phyloP scores from a whole-genome alignment of 352 stramenopile genomes.

The Phytopythium cucurbitacearum region DNA sequence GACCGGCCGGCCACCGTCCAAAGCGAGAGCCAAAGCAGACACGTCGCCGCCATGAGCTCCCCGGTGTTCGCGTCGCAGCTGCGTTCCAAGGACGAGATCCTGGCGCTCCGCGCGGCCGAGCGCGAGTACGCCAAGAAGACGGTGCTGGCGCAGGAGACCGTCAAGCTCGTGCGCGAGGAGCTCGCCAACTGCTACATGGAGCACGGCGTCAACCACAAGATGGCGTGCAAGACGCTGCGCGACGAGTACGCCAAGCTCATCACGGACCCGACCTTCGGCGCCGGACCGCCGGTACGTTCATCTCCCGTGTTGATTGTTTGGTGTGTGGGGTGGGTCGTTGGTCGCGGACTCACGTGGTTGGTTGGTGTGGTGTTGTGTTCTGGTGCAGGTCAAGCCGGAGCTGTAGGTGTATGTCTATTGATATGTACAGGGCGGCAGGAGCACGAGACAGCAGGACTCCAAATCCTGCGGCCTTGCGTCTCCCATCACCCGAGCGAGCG shows the following conservation, averaged over 20 bases:
- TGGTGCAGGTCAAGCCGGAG: slow-evolving; percentile 13
- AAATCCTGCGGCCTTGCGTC: no score
- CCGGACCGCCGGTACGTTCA: slow-evolving; percentile 52
- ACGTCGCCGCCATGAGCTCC: slow-evolving; percentile 4
- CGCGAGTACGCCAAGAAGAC: slow-evolving; percentile 69
- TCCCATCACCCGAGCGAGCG: slow-evolving; percentile 9
- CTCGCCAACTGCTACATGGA: slow-evolving; percentile 86
- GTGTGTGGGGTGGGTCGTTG: not conserved
- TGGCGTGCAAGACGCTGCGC: slow-evolving; percentile 75
- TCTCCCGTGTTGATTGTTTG: not conserved
- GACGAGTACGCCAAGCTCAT: slow-evolving; percentile 83
- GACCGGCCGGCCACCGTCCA: not conserved
- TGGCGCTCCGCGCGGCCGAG: slow-evolving; percentile 73
- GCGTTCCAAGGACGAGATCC: slow-evolving; percentile 80
- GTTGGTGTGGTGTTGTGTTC: not conserved
- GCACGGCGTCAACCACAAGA: slow-evolving; percentile 87
- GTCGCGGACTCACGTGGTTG: slow-evolving; percentile 6
- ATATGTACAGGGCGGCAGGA: slow-evolving; percentile 11
- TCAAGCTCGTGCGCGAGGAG: slow-evolving; percentile 86
- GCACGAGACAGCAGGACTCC: not conserved
- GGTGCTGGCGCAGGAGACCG: slow-evolving; percentile 68
- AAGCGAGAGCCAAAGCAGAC: slow-evolving; percentile 6
- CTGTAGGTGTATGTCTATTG: slow-evolving; percentile 15
- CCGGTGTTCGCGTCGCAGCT: slow-evolving; percentile 62
- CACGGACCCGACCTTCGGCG: slow-evolving; percentile 73